Conservation (phyloP, 1,139 yeast species). For the Pichia terricola region DNA sequence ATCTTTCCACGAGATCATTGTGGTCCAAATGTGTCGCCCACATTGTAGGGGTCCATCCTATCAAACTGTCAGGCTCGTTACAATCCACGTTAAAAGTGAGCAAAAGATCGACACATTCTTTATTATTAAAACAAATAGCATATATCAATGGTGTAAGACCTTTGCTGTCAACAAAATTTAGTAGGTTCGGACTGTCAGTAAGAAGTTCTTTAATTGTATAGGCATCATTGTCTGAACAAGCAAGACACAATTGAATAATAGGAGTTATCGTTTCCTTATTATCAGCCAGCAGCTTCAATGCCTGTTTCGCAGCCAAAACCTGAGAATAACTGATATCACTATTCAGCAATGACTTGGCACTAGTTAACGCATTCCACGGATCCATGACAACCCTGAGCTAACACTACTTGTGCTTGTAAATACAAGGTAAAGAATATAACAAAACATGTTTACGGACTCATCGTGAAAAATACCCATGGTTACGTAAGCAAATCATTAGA, state of each 20-base stretch:
- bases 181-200: slow-evolving; percentile 26
- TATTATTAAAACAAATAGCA: slow-evolving; percentile 42
- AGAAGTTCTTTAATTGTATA: slow-evolving; percentile 33
- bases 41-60: slow-evolving; percentile 39
- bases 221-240: slow-evolving; percentile 45
- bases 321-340: slow-evolving; percentile 26
- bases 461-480: no score
- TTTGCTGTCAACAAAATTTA: slow-evolving; percentile 28
- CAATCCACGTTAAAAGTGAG: slow-evolving; percentile 26
- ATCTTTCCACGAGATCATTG: slow-evolving; percentile 26
- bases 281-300: slow-evolving; percentile 26
- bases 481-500: no score
- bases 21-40: slow-evolving; percentile 36
- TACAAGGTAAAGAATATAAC: no score
- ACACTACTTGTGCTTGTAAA: not conserved
- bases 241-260: slow-evolving; percentile 31
- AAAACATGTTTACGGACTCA: no score
- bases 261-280: slow-evolving; percentile 18
- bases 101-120: slow-evolving; percentile 36
- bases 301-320: slow-evolving; percentile 39
- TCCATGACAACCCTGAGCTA: slow-evolving; percentile 13
- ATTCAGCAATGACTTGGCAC: slow-evolving; percentile 14
- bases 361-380: slow-evolving; percentile 21
- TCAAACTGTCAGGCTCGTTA: slow-evolving; percentile 28
- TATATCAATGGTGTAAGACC: slow-evolving; percentile 45